Conservation (phyloP, 768 basidiomycete species). For the Mycena amicta region DNA sequence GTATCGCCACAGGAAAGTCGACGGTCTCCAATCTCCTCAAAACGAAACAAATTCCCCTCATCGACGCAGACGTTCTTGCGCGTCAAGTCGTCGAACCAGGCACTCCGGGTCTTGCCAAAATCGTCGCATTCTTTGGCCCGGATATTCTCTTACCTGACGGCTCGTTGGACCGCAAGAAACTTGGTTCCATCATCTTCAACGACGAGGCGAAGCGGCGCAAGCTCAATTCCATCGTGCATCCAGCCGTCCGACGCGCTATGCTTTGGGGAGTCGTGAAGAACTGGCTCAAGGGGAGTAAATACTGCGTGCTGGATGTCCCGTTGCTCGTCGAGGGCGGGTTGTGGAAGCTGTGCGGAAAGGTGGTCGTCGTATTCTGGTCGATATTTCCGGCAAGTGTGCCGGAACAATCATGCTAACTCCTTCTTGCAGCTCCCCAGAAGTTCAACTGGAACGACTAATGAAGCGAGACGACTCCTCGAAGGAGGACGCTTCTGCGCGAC, state of each 20-base stretch:
- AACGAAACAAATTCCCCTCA: slow-evolving; percentile 70
- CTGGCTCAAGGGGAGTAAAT: slow-evolving; percentile 79
- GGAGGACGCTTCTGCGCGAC: slow-evolving; percentile 71
- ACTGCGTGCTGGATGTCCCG: slow-evolving; percentile 89
- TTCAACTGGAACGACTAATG: slow-evolving; percentile 86
- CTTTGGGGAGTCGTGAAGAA: slow-evolving; percentile 61
- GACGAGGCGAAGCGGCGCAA: slow-evolving; percentile 69
- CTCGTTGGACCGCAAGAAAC: slow-evolving; percentile 75
- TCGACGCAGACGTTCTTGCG: slow-evolving; percentile 92
- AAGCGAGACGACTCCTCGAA: slow-evolving; percentile 66
- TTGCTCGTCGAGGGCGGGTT: slow-evolving; percentile 87
- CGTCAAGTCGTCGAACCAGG: slow-evolving; percentile 86
- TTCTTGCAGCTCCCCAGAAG: slow-evolving; percentile 65
- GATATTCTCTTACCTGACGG: slow-evolving; percentile 70
- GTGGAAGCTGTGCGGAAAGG: slow-evolving; percentile 79
- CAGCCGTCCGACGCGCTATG: slow-evolving; percentile 84
- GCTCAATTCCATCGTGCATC: slow-evolving; percentile 88
- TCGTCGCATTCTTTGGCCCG: slow-evolving; percentile 71
- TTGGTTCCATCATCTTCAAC: slow-evolving; percentile 85
- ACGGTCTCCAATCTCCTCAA: slow-evolving; percentile 80
- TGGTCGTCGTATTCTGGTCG: slow-evolving; percentile 96
- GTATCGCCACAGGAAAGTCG: slow-evolving; percentile 96
- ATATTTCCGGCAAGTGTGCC: slow-evolving; percentile 29
- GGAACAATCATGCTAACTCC: not conserved
- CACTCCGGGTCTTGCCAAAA: slow-evolving; percentile 67